Percentiles rank a stretch among this genome's conserved stretches.
Evolutionary conservation across 176 grass and related monocot genomes (phyloP).

Genomic region (Oryza longistaminata): DNA sequence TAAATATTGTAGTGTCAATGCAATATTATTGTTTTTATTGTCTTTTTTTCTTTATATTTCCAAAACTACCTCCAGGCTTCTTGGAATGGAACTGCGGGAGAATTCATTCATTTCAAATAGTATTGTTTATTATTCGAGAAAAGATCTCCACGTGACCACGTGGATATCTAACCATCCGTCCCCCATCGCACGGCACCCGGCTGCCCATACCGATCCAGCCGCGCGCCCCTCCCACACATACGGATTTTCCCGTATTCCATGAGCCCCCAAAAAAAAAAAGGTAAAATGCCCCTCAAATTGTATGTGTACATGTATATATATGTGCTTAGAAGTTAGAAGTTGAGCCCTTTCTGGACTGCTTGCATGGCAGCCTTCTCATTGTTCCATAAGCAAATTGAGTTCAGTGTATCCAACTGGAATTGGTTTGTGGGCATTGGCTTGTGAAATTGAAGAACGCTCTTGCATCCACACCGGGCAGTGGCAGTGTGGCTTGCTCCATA

Average conservation of each 20-base stretch:
- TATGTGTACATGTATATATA: neutral
- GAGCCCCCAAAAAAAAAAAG: neutral
- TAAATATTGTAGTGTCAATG: no score
- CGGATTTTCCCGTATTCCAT: neutral
- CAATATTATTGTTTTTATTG: no score
- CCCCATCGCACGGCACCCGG: neutral
- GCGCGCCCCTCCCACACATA: neutral
- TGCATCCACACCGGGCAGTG: no score
- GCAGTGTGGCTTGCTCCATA: neutral
- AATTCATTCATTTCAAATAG: no score
- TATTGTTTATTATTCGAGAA: no score
- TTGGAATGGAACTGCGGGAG: no score
- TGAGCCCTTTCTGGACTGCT: neutral
- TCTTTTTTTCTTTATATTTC: no score
- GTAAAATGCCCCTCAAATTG: neutral
- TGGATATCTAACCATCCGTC: neutral
- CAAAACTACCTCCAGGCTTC: no score
- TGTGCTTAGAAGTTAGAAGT: no score
- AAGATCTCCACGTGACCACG: neutral
- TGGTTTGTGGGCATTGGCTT: no score
- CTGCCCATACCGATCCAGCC: neutral
- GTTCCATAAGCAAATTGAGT: neutral
- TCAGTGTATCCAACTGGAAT: no score
- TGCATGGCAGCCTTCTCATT: neutral
- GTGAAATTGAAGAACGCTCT: no score